Evolutionary conservation across 768 basidiomycete genomes (phyloP).

Genomic region (Coprinopsis strossmayeri): DNA sequence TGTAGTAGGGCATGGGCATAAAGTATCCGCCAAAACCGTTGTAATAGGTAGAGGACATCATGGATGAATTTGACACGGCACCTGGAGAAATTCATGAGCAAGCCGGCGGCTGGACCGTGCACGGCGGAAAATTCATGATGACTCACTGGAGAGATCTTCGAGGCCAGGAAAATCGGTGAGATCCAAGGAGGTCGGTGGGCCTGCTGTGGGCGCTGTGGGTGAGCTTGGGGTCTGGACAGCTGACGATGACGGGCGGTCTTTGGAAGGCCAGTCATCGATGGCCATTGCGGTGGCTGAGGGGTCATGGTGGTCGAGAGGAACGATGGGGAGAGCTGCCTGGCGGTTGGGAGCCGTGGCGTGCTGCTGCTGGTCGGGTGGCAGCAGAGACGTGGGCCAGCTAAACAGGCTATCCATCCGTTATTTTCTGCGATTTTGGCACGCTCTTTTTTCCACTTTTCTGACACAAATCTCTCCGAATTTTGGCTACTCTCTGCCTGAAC

Average conservation of each 20-base stretch:
- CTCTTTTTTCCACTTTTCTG: background rate
- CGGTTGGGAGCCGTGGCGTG: slow-evolving; percentile 2
- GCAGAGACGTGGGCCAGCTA: background rate
- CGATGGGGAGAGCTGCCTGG: slow-evolving; percentile 8
- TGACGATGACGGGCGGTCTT: slow-evolving; percentile 8
- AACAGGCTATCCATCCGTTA: background rate
- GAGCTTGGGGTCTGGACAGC: slow-evolving; percentile 1
- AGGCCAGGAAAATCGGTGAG: slow-evolving; percentile 37
- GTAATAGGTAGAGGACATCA: slow-evolving; percentile 36
- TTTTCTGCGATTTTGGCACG: background rate
- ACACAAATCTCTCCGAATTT: background rate
- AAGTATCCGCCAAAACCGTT: too few relatives aligned
- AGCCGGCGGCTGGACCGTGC: slow-evolving; percentile 1
- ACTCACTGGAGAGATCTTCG: slow-evolving; percentile 35
- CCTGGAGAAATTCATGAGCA: slow-evolving; percentile 11
- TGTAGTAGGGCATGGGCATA: slow-evolving; percentile 37
- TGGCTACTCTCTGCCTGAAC: background rate
- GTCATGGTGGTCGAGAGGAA: slow-evolving; percentile 11
- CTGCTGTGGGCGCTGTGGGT: slow-evolving; percentile 14
- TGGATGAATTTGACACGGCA: slow-evolving; percentile 27
- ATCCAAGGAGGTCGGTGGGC: slow-evolving; percentile 26
- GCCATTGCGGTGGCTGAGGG: slow-evolving; percentile 19
- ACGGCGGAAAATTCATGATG: background rate
- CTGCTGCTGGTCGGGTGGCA: background rate
- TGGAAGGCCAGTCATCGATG: slow-evolving; percentile 31